Conservation (phyloP, 768 basidiomycete species). For the Psilocybe cyanescens region DNA sequence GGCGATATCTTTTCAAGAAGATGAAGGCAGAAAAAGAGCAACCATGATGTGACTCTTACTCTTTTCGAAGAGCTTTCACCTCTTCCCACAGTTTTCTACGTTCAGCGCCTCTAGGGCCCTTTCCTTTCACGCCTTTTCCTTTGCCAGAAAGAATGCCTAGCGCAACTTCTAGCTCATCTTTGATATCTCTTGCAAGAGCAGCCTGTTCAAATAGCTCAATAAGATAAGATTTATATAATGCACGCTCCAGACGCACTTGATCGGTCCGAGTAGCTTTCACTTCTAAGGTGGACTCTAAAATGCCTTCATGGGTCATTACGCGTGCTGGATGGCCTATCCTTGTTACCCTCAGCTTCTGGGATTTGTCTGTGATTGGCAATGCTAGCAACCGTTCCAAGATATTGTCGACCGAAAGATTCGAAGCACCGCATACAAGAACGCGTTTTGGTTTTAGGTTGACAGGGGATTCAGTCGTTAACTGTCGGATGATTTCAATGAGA, state of each 20-base stretch:
- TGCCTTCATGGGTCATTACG: conserved; percentile 72
- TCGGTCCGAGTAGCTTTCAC: conserved; percentile 75
- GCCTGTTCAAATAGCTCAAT: conserved; percentile 46
- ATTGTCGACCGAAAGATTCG: conserved; percentile 95
- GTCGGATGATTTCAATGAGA: conserved; percentile 90
- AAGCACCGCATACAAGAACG: conserved; percentile 90
- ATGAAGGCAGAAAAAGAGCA: neutral
- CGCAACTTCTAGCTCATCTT: conserved; percentile 77
- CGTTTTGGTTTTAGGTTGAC: conserved; percentile 56
- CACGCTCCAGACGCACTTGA: conserved; percentile 37
- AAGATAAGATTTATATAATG: neutral
- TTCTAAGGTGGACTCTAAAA: conserved; percentile 73
- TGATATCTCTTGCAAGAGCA: conserved; percentile 85
- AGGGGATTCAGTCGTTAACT: conserved; percentile 58
- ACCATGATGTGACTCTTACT: conserved; percentile 51
- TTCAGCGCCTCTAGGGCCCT: conserved; percentile 70
- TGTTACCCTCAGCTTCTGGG: conserved; percentile 64
- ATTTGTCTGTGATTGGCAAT: conserved; percentile 54
- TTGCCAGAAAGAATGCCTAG: conserved; percentile 70
- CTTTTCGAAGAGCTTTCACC: conserved; percentile 85
- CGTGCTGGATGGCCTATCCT: conserved; percentile 97
- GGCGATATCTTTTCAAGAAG: conserved; percentile 67
- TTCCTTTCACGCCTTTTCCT: conserved; percentile 76
- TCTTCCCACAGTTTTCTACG: conserved; percentile 88
- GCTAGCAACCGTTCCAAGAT: conserved; percentile 84